A percentile compares a stretch with the other conserved stretches of the same genome.
phyloP scores from a whole-genome alignment of 2,329 filamentous ascomycete genomes.

The Alternaria sp. region DNA sequence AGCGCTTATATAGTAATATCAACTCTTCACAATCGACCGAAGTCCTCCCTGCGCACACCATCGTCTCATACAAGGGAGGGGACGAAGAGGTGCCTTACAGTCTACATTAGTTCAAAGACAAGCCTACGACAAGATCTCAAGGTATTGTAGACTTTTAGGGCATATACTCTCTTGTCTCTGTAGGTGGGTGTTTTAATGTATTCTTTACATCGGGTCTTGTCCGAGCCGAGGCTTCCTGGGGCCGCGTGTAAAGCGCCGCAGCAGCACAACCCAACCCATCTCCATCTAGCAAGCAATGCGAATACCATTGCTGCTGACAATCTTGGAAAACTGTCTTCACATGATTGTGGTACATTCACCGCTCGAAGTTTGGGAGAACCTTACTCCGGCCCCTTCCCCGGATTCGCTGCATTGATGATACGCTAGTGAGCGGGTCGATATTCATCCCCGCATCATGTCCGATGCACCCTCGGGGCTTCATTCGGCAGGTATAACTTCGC shows the following conservation, averaged over 20 bases:
- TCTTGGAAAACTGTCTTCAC: not conserved
- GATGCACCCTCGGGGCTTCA: constrained; percentile 11
- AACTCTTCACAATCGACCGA: not conserved
- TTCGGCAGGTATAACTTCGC: constrained; percentile 2
- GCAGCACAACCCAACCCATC: not conserved
- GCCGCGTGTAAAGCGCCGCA: not conserved
- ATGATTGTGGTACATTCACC: not conserved
- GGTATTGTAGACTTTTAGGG: not conserved
- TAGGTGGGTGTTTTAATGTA: not conserved
- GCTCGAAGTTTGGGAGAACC: not conserved
- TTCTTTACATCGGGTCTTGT: not conserved
- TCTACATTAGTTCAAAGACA: not conserved
- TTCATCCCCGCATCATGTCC: constrained; percentile 18
- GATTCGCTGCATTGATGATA: not conserved
- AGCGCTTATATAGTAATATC: constrained; percentile 24
- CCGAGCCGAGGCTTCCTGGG: not conserved
- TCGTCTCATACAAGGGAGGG: not conserved
- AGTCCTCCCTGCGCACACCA: not conserved
- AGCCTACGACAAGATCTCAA: not conserved
- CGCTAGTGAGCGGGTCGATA: constrained; percentile 3
- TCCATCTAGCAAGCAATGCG: not conserved
- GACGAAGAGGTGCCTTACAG: not conserved
- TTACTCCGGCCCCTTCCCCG: not conserved
- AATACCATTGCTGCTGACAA: not conserved
- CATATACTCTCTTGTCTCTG: not conserved